These are phyloP conservation scores for Uronychia binucleata DNA, from an alignment of 73 alveolate genomes.

Conservation along the genomic window DNA sequence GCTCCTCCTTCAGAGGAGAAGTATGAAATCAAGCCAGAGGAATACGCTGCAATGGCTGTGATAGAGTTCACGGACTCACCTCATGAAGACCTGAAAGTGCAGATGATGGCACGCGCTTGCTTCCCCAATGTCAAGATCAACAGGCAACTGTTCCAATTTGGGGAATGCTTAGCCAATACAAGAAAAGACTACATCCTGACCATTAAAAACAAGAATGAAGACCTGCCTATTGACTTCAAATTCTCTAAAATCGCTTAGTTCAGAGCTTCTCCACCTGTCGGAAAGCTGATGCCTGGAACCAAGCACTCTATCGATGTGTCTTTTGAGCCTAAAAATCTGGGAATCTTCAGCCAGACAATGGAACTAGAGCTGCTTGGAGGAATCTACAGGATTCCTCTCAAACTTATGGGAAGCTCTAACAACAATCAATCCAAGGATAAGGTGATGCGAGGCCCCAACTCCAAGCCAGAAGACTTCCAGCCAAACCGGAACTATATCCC, in stretches of 20 bases:
- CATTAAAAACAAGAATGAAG: slow-evolving; percentile 92
- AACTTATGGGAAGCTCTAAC: slow-evolving; percentile 84
- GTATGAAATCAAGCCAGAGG: slow-evolving; percentile 69
- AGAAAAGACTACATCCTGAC: slow-evolving; percentile 88
- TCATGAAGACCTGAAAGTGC: slow-evolving; percentile 87
- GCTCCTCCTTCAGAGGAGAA: slow-evolving; percentile 64
- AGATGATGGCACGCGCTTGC: slow-evolving; percentile 95
- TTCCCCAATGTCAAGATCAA: slow-evolving; percentile 93
- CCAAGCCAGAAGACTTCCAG: slow-evolving; percentile 78
- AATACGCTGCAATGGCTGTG: slow-evolving; percentile 76
- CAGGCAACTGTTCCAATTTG: slow-evolving; percentile 81
- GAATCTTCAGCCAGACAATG: slow-evolving; percentile 83
- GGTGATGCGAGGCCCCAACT: slow-evolving; percentile 81
- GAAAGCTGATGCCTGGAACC: slow-evolving; percentile 87
- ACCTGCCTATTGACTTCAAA: slow-evolving; percentile 88
- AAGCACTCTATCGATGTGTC: slow-evolving; percentile 87
- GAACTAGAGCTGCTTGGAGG: slow-evolving; percentile 83
- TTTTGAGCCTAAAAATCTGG: slow-evolving; percentile 96
- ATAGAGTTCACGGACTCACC: slow-evolving; percentile 74
- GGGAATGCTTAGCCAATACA: slow-evolving; percentile 93
- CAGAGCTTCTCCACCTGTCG: slow-evolving; percentile 88
- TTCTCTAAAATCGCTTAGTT: slow-evolving; percentile 93
- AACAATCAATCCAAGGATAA: slow-evolving; percentile 65
- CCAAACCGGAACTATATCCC: slow-evolving; percentile 63
- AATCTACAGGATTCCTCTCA: slow-evolving; percentile 90